Conservation (phyloP, 202 grass and related monocot genomes). For the Saccharum hybrid region DNA sequence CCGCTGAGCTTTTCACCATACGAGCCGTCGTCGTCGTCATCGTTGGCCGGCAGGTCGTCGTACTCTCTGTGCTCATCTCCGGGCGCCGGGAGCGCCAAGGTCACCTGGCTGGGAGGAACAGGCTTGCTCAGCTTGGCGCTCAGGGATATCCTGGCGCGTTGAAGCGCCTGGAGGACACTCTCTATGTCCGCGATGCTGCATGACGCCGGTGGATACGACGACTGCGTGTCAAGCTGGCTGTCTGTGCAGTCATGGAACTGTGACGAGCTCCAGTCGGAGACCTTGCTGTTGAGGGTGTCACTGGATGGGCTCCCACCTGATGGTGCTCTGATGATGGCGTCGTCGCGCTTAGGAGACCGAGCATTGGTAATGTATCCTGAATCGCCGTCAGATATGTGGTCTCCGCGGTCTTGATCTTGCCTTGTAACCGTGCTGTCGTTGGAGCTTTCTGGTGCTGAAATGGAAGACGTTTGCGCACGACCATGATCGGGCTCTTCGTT, state of each 20-base stretch:
- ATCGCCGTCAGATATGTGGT: constrained; percentile 44
- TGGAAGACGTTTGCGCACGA: neutral
- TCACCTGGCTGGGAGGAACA: constrained; percentile 58
- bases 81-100: constrained; percentile 54
- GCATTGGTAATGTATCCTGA: constrained; percentile 31
- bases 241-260: constrained; percentile 50
- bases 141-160: constrained; percentile 69
- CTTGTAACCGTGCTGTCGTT: constrained; percentile 11
- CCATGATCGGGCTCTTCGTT: neutral
- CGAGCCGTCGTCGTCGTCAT: constrained; percentile 11
- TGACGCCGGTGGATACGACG: constrained; percentile 36
- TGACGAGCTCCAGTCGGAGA: constrained; percentile 50
- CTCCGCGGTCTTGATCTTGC: constrained; percentile 26
- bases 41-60: constrained; percentile 18
- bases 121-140: constrained; percentile 53
- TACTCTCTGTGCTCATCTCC: constrained; percentile 42
- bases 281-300: constrained; percentile 52
- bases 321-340: constrained; percentile 14
- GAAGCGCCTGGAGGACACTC: constrained; percentile 72
- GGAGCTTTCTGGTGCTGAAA: constrained; percentile 44
- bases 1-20: constrained; percentile 23
- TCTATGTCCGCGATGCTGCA: constrained; percentile 40
- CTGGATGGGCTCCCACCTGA: constrained; percentile 57
- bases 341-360: neutral
- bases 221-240: constrained; percentile 26